Evolutionary conservation across 2,329 filamentous ascomycete genomes (phyloP), one percentile per base, ranked within the genome.

Genomic region (Parastagonospora avenae): DNA sequence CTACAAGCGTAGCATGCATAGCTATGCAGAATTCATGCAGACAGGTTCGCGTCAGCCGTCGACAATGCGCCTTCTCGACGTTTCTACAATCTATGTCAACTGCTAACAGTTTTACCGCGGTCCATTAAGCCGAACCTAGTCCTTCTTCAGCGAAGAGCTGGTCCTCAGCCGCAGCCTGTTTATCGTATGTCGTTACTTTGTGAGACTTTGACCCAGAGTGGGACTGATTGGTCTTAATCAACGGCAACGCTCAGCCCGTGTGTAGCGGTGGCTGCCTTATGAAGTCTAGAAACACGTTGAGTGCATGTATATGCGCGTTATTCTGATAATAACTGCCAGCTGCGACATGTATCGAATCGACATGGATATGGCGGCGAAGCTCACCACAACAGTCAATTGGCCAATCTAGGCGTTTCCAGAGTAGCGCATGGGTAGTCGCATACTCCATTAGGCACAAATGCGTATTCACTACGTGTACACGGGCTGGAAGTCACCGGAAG

Each of bases 311-410:
- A 40, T 42, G 44, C 30, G 29, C 30, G 16, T 35, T 30, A 28
- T 31, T 47, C 16, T 16, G 16, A 19, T 27, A 19, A 35, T 27
- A 35, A 31, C 29, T 10, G 28, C 30, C 19, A 35, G 12, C 37
- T 36, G 36, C 29, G 11, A 28, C 37, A 19, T n/a, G 45, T 41
- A 41, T 47, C 27, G 28, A 41, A 12, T 9, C 37, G 45, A 41
- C 45, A 47, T 39, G 43, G 43, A 32, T 32, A 4, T 19, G 15
- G 27, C 15, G 28, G 41, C 28, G 27, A 29, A 12, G 19, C 14
- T 38, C 33, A n/a, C 28, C 12, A 27, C 11, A 35, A 19, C 33
- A 14, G 38, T 16, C 19, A 24, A 24, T 24, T 24, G 19, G 19
- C 19, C 19, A 5, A 24, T 24, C 19, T 24, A 24, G 5, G 19